Conservation (phyloP, 176 grass and related monocot genomes). For the Eleusine coracana region DNA sequence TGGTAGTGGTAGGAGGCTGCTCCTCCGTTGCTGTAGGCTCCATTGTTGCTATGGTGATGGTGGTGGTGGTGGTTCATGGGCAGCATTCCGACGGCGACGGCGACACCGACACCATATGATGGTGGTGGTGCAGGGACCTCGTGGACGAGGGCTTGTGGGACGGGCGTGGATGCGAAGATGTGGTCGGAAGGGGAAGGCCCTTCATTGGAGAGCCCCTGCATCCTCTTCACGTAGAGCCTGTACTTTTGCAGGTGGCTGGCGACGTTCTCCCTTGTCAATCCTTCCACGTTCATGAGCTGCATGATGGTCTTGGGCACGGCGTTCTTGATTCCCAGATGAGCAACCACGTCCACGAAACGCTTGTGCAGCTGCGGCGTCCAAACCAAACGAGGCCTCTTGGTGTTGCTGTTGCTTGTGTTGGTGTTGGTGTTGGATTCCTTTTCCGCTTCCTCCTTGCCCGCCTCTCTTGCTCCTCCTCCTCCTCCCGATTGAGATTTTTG, state of each 20-base stretch:
- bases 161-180: conserved; percentile 60
- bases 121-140: conserved; percentile 40
- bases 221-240: conserved; percentile 76
- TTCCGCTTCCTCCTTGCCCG: conserved; percentile 38
- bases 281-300: conserved; percentile 99
- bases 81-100: background rate
- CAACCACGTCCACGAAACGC: conserved; percentile 93
- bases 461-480: background rate
- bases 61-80: background rate
- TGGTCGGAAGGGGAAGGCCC: conserved; percentile 50
- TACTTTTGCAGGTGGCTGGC: conserved; percentile 98
- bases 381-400: conserved; percentile 64
- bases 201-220: conserved; percentile 67
- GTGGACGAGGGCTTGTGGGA: conserved; percentile 46
- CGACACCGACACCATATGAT: background rate
- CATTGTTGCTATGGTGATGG: too few species aligned
- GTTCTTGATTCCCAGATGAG: conserved; percentile 88
- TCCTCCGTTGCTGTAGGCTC: background rate
- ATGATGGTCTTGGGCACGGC: conserved; percentile 95
- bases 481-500: background rate
- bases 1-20: background rate
- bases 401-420: background rate
- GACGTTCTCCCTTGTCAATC: conserved; percentile 83
- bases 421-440: background rate
- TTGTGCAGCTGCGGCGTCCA: conserved; percentile 98